Evolutionary conservation across 768 basidiomycete genomes (phyloP).

Genomic region (Pseudohyphozyma bogoriensis): DNA sequence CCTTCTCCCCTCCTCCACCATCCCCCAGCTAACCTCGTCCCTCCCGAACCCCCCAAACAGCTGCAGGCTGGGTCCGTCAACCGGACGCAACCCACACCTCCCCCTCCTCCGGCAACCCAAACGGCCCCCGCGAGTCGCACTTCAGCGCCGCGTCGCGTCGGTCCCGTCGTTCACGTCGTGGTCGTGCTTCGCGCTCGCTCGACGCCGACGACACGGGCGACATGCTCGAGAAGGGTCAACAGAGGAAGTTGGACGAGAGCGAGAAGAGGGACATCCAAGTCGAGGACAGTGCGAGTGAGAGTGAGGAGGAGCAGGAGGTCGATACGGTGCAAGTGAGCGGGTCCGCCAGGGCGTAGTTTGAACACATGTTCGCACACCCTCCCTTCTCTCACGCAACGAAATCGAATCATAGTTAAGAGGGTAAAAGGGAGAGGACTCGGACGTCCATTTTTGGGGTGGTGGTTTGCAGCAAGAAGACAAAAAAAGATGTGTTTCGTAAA

Average conservation of each 20-base stretch:
- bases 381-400: too few species aligned
- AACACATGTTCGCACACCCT: too few species aligned
- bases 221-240: slow-evolving; percentile 6
- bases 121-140: slow-evolving; percentile 14
- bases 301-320: neutral
- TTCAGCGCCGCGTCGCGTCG: slow-evolving; percentile 17
- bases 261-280: neutral
- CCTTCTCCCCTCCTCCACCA: too few species aligned
- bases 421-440: neutral
- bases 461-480: neutral
- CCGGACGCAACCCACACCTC: neutral
- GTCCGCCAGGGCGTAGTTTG: neutral
- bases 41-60: neutral
- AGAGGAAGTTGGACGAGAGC: neutral
- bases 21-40: neutral
- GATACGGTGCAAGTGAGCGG: neutral
- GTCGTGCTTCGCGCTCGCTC: neutral
- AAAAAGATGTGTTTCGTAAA: neutral
- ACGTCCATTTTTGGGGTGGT: neutral
- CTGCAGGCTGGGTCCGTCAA: neutral
- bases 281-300: neutral
- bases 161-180: neutral
- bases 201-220: neutral
- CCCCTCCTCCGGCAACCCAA: neutral
- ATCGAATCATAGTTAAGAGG: neutral